Percentiles rank a stretch among this genome's conserved stretches.
phyloP scores from a whole-genome alignment of 164 flowering plant species.

The Euptelea pleiosperma region DNA sequence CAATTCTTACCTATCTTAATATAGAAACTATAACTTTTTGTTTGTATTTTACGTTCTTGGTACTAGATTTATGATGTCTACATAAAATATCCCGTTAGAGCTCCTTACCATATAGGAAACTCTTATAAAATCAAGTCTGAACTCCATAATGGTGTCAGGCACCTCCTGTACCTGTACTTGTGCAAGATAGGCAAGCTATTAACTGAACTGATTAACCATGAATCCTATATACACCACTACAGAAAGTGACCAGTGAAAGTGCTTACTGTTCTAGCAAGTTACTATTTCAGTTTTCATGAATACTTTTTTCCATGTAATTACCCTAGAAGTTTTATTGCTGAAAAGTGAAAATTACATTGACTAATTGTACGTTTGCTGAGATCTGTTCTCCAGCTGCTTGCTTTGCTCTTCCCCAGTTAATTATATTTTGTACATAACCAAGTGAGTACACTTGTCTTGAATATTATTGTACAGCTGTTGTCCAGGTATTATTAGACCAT shows the following conservation, averaged over 20 bases:
- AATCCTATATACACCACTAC: too few relatives aligned
- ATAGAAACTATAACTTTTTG: too few relatives aligned
- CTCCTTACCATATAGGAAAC: background rate
- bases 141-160: too few relatives aligned
- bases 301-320: background rate
- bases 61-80: too few relatives aligned
- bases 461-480: slow-evolving; percentile 2
- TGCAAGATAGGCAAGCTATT: background rate
- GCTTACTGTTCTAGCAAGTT: background rate
- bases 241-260: background rate
- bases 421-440: background rate
- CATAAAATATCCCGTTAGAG: background rate
- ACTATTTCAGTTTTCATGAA: background rate
- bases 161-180: too few relatives aligned
- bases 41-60: too few relatives aligned
- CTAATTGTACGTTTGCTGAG: background rate
- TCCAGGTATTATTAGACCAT: slow-evolving; percentile 59
- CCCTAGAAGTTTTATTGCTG: background rate
- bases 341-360: background rate
- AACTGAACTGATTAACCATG: too few relatives aligned
- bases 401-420: background rate
- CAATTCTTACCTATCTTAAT: too few relatives aligned
- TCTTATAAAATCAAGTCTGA: too few relatives aligned
- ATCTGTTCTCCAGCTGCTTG: background rate
- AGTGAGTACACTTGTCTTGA: background rate